phyloP scores from a whole-genome alignment of 2,329 filamentous ascomycete genomes.

The Coniochaeta sp. region DNA sequence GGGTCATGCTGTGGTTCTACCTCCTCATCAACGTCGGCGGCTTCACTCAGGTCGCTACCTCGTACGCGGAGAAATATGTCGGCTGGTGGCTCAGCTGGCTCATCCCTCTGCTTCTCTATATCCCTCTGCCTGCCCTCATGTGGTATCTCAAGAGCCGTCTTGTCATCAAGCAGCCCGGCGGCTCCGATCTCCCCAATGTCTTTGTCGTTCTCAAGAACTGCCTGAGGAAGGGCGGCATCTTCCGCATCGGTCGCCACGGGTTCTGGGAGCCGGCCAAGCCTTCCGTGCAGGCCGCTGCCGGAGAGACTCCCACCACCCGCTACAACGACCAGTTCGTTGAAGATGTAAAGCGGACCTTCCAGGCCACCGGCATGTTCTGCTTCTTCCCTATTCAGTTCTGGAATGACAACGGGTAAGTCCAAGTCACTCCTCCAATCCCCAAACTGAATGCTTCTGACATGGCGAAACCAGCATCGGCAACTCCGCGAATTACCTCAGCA shows the following conservation, averaged over 20 bases:
- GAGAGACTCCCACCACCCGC: slow-evolving; percentile 26
- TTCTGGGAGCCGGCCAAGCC: slow-evolving; percentile 58
- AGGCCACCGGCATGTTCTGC: slow-evolving; percentile 54
- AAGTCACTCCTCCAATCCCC: neutral
- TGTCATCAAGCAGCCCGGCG: slow-evolving; percentile 34
- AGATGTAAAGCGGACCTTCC: slow-evolving; percentile 52
- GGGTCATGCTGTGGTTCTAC: slow-evolving; percentile 61
- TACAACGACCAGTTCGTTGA: slow-evolving; percentile 65
- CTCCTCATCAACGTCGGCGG: slow-evolving; percentile 47
- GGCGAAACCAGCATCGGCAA: slow-evolving; percentile 36
- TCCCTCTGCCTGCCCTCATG: slow-evolving; percentile 31
- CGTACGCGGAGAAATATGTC: slow-evolving; percentile 44
- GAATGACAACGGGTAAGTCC: slow-evolving; percentile 24
- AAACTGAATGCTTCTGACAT: neutral
- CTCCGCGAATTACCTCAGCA: slow-evolving; percentile 38
- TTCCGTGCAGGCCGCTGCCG: slow-evolving; percentile 37
- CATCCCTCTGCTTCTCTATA: slow-evolving; percentile 27
- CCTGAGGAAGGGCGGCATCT: slow-evolving; percentile 30
- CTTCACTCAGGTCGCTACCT: slow-evolving; percentile 43
- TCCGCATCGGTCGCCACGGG: slow-evolving; percentile 29
- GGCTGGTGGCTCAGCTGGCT: slow-evolving; percentile 41
- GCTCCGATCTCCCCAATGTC: slow-evolving; percentile 35
- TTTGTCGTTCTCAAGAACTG: slow-evolving; percentile 31
- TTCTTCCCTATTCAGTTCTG: slow-evolving; percentile 39
- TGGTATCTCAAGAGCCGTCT: slow-evolving; percentile 34